Conservation (phyloP, 192 early-diverging fungal genomes). For the Umbelopsis sp. region DNA sequence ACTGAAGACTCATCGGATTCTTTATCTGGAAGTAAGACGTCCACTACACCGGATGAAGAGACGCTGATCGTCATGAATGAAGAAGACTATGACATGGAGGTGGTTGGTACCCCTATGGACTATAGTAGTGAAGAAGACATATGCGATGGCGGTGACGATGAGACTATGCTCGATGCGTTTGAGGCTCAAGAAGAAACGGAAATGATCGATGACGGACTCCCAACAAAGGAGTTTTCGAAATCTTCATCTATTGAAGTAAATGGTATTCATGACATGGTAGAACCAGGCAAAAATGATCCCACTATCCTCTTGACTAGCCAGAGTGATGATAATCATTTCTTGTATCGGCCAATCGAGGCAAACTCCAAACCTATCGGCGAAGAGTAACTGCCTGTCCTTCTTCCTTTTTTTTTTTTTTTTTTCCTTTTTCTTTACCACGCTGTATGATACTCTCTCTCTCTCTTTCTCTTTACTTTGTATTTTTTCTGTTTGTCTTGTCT, state of each 20-base stretch:
- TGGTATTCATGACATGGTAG: background rate
- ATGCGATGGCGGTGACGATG: background rate
- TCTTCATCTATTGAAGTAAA: background rate
- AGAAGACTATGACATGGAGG: slow-evolving; percentile 17
- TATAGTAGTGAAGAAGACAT: slow-evolving; percentile 14
- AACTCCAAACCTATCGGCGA: slow-evolving; percentile 1
- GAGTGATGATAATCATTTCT: slow-evolving; percentile 3
- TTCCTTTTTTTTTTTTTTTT: background rate
- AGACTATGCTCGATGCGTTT: slow-evolving; percentile 12
- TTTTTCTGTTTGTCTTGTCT: background rate
- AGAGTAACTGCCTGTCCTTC: background rate
- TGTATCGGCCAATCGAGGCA: background rate
- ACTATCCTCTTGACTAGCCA: background rate
- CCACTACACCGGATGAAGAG: background rate
- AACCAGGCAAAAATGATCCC: background rate
- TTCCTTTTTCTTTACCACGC: background rate
- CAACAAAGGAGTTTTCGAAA: background rate
- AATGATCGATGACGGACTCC: background rate
- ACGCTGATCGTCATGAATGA: slow-evolving; percentile 11
- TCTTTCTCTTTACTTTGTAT: background rate
- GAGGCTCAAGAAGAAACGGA: slow-evolving; percentile 13
- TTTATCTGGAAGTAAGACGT: background rate
- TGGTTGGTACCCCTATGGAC: slow-evolving; percentile 7
- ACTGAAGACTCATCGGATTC: background rate
- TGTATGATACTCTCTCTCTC: background rate